These are phyloP conservation scores for Lichtheimia corymbifera DNA, from an alignment of 371 early-diverging fungal species.

Conservation along the genomic window DNA sequence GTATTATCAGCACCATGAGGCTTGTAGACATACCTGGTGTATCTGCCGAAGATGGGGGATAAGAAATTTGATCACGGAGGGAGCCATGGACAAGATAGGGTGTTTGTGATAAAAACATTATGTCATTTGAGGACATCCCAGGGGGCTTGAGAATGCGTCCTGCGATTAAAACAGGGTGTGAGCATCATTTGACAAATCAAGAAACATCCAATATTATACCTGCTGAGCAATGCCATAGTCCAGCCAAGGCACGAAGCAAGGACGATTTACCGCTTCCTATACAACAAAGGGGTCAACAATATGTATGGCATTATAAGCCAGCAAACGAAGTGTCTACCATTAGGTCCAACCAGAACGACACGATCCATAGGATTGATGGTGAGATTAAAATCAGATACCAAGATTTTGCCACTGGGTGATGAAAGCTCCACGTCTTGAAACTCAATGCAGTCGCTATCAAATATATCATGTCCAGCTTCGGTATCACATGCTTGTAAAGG, in stretches of 20 bases:
- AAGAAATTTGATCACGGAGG: constrained; percentile 70
- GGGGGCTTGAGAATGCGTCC: constrained; percentile 27
- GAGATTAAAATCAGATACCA: constrained; percentile 53
- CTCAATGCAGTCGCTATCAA: constrained; percentile 23
- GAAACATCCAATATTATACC: constrained; percentile 32
- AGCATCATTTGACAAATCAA: too few species aligned
- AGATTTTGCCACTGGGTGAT: constrained; percentile 31
- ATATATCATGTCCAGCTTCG: background rate
- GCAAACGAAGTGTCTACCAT: constrained; percentile 41
- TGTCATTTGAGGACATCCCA: constrained; percentile 27
- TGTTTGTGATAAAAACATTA: constrained; percentile 70
- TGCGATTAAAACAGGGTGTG: background rate
- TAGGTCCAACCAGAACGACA: constrained; percentile 72
- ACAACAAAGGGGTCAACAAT: constrained; percentile 6
- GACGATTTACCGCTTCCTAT: constrained; percentile 68
- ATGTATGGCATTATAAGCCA: background rate
- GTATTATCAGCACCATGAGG: background rate
- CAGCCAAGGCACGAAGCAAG: constrained; percentile 68
- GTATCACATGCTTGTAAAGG: background rate
- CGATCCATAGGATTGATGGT: constrained; percentile 52
- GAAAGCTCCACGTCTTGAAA: constrained; percentile 37
- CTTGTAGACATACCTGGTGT: constrained; percentile 22
- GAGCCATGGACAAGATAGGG: constrained; percentile 72
- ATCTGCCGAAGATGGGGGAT: constrained; percentile 41
- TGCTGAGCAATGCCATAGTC: constrained; percentile 65